Evolutionary conservation across 192 early-diverging fungal species (phyloP), one percentile per base, ranked within the genome.

Genomic region (Martensiomyces pterosporus): DNA sequence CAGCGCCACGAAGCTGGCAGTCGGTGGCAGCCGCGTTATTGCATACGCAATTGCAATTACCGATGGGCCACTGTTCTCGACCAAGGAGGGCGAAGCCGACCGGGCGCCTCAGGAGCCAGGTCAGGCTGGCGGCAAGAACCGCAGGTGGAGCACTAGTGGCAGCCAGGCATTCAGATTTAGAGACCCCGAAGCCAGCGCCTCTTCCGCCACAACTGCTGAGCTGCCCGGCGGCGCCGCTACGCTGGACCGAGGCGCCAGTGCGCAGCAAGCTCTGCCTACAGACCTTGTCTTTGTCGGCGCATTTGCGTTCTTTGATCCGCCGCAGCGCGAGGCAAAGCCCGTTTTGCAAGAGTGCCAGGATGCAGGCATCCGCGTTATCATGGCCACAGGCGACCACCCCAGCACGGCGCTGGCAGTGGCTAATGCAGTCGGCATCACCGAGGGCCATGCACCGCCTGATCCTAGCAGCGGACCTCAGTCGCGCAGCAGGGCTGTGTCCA

Each of bases 361-460:
- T 17, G 56, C 67, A 5, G 73, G 73, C 2, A 65, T 76, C 33
- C 73, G 67, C 21, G 61, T 76, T 12, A 57, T 70, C 33, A 32
- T 76, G 8, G 60, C 66, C 7, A 65, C 73, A 3, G 73, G 73
- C 39, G 73, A 76, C 45, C 67, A 64, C 27, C 57, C 60, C 12
- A 55, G 60, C 53, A 70, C 64, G 5, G 68, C 68, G 6, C 26
- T 64, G 32, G 52, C 64, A 4, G 60, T 68, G n/a, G 64, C 59
- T 0, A 61, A 27, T 26, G 63, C 57, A 4, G 75, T 73, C 3
- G 75, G 64, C 6, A 55, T 73, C 24, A 18, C 43, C 24, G 60
- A 59, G 27, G 36, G 51, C 19, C 49, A 66, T n/a, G 22, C 47
- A 25, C n/a, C n/a, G n/a, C n/a, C n/a, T n/a, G n/a, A n/a, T n/a